Evolutionary conservation across 352 stramenopile genomes (phyloP).

Genomic region (Thalassiosira exigua): DNA sequence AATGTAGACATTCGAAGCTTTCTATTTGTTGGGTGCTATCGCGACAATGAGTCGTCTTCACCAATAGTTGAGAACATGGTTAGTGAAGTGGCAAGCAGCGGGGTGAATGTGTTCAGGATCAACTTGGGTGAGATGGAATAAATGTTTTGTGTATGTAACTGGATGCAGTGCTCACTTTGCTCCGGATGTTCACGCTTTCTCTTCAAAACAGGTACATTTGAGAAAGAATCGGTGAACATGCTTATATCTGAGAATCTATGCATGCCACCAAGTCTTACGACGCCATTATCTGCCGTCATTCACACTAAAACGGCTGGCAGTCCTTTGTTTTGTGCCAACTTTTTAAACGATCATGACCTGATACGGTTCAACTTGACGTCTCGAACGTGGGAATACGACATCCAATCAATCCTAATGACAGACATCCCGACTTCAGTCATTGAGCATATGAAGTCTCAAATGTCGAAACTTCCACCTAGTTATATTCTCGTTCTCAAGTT

Average conservation of each 20-base stretch:
- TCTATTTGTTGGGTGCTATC: conserved; percentile 28
- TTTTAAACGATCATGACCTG: conserved; percentile 32
- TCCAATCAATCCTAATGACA: conserved; percentile 20
- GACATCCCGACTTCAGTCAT: conserved; percentile 14
- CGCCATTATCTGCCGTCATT: conserved; percentile 22
- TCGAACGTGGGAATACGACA: conserved; percentile 31
- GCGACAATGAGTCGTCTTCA: background rate
- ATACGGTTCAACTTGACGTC: conserved; percentile 30
- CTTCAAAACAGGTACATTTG: conserved; percentile 13
- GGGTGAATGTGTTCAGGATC: background rate
- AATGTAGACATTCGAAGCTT: no score
- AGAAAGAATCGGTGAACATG: conserved; percentile 33
- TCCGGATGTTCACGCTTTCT: no score
- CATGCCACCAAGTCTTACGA: conserved; percentile 24
- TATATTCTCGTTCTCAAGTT: conserved; percentile 26
- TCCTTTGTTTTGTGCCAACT: conserved; percentile 23
- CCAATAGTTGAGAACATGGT: conserved; percentile 1
- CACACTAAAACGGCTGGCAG: conserved; percentile 39
- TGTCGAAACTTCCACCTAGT: conserved; percentile 6
- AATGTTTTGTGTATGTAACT: no score
- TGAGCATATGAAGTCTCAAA: conserved; percentile 16
- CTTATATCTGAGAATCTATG: conserved; percentile 36
- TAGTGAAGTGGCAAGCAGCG: background rate
- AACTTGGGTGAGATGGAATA: conserved; percentile 15
- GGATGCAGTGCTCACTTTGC: no score